Percentiles rank a stretch among this genome's conserved stretches.
Conservation (phyloP, 768 basidiomycete genomes). For the Leccinum ochraceum region DNA sequence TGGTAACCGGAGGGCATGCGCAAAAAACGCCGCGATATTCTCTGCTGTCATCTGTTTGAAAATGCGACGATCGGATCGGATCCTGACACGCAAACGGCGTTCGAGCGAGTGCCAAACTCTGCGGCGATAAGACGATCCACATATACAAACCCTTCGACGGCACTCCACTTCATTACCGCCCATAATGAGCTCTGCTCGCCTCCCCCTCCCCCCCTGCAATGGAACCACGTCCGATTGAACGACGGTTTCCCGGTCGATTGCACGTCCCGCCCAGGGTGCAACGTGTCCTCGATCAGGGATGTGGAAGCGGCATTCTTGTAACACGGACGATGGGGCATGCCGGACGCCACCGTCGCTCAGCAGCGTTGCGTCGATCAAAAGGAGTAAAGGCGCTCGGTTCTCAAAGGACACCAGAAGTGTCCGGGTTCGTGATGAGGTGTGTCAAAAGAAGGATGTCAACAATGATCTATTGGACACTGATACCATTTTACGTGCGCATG, state of each 20-base stretch:
- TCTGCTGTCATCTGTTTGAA: neutral
- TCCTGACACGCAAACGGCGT: slow-evolving; percentile 7
- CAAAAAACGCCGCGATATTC: neutral
- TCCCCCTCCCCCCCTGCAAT: slow-evolving; percentile 1
- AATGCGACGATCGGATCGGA: neutral
- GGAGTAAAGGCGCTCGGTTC: slow-evolving; percentile 11
- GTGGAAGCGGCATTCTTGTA: slow-evolving; percentile 12
- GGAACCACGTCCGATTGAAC: slow-evolving; percentile 8
- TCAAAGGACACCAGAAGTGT: slow-evolving; percentile 4
- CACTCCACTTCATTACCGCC: slow-evolving; percentile 25
- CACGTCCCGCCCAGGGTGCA: neutral
- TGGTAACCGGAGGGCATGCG: too few species aligned
- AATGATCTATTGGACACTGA: slow-evolving; percentile 1
- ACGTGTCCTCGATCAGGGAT: slow-evolving; percentile 10
- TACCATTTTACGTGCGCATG: slow-evolving; percentile 8
- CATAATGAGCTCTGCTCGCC: neutral
- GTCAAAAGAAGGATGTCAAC: slow-evolving; percentile 1
- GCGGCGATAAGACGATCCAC: slow-evolving; percentile 13
- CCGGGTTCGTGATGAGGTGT: too few species aligned
- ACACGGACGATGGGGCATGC: slow-evolving; percentile 3
- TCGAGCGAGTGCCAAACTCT: neutral
- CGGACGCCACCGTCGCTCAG: slow-evolving; percentile 12
- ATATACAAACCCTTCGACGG: neutral
- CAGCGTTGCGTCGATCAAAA: slow-evolving; percentile 7
- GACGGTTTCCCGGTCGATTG: slow-evolving; percentile 1